Evolutionary conservation across 2,329 filamentous ascomycete species (phyloP).

Genomic region (Metarhizium guizhouense): DNA sequence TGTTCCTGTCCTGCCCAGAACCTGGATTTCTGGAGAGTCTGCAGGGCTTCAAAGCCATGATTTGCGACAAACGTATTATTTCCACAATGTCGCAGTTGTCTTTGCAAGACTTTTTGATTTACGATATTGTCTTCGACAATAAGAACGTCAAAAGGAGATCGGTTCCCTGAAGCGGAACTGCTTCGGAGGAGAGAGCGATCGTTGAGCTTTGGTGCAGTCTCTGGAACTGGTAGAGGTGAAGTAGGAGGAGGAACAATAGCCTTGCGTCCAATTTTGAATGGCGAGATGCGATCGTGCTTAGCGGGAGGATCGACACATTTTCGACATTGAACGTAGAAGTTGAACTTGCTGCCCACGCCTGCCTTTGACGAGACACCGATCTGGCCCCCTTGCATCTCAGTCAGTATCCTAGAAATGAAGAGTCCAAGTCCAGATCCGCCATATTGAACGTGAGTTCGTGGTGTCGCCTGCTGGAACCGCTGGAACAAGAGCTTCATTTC

Average conservation of each 20-base stretch:
- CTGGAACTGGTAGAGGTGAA: not conserved
- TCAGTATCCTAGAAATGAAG: conserved; percentile 69
- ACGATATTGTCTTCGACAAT: conserved; percentile 63
- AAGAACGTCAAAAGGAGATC: conserved; percentile 41
- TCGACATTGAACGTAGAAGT: conserved; percentile 65
- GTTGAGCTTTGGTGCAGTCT: conserved; percentile 10
- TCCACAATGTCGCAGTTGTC: conserved; percentile 51
- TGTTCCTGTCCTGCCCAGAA: conserved; percentile 44
- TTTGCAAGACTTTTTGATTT: conserved; percentile 55
- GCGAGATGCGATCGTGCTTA: conserved; percentile 27
- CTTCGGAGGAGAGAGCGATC: not conserved
- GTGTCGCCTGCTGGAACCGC: conserved; percentile 59
- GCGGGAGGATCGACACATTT: conserved; percentile 36
- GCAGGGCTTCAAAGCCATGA: conserved; percentile 54
- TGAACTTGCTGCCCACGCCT: conserved; percentile 64
- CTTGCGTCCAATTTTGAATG: conserved; percentile 26
- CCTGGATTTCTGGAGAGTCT: conserved; percentile 44
- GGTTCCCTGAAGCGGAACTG: conserved; percentile 10
- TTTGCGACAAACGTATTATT: conserved; percentile 55
- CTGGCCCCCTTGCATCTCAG: conserved; percentile 69
- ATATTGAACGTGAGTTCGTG: conserved; percentile 63
- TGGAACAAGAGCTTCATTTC: conserved; percentile 60
- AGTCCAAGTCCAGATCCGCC: conserved; percentile 62
- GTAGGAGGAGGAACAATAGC: conserved; percentile 1
- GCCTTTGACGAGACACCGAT: conserved; percentile 62